Base-by-base conservation (phyloP, 176 grass and related monocot genomes). In the Otatea glauca region DNA sequence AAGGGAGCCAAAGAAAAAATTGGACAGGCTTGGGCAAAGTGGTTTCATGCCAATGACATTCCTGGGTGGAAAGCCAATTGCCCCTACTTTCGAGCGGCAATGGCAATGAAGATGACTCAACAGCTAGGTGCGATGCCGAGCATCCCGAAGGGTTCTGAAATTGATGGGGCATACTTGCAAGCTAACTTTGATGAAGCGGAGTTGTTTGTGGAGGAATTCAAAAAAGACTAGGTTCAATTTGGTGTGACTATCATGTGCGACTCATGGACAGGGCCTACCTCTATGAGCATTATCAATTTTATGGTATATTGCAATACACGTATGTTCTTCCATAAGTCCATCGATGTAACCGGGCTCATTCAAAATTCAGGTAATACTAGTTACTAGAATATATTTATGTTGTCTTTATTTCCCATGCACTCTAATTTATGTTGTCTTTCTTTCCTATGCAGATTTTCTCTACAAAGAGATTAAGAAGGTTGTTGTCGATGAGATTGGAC, bases 31-130 rank as follows among this genome's bases (percentile, higher is more conserved):
- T 76, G 74, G 74, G 10, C 74, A 35, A 76, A 76, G 74, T 59
- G 58, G 4, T 80, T 80, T 24, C 62, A 80, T 66, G 45, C 45
- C 27, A 80, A 80, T 51, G 62, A 63, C 0, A 80, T 80, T n/a
- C 20, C 45, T 0, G 18, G 62, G 17, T 45, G 29, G 44, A 80
- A 80, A 67, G 44, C 77, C 0, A 18, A 67, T 9, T 80, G 20
- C 11, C 45, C 18, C 0, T 32, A 23, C 9, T 80, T 80, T 63
- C 27, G 32, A 68, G 45, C n/a, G n/a, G n/a, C n/a, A n/a, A n/a
- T 21, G 6, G 45, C 45, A 29, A 10, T 80, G 20, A 80, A 47
- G 35, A 14, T 53, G 29, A 66, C 77, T 7, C 63, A 67, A 14
- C 11, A 80, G 18, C 63, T 68, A 2, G 45, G 27, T 24, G 27